Evolutionary conservation across 176 grass and related monocot genomes (phyloP).

Genomic region (Aegilops longissima): DNA sequence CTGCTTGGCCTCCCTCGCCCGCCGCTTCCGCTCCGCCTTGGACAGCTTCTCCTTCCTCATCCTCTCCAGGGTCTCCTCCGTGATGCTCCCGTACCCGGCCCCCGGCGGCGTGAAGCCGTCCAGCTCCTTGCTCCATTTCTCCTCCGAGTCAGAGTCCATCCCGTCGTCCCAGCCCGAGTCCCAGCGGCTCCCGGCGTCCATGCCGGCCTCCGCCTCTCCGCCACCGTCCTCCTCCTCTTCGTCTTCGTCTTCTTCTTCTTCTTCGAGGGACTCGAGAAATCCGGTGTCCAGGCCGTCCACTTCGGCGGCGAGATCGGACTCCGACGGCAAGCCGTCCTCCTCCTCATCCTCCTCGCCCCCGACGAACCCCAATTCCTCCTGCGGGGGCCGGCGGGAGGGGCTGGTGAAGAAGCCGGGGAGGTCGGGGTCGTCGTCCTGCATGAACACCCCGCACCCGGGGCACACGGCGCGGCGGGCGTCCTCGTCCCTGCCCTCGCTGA

Average conservation of each 20-base stretch:
- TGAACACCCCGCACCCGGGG: conserved; percentile 85
- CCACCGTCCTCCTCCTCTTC: conserved; percentile 5
- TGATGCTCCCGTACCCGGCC: conserved; percentile 80
- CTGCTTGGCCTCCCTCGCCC: conserved; percentile 50
- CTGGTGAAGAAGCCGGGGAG: conserved; percentile 81
- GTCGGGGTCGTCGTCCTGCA: conserved; percentile 79
- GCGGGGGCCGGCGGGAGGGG: conserved; percentile 40
- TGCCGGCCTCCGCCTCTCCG: conserved; percentile 20
- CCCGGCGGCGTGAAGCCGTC: conserved; percentile 70
- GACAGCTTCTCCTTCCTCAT: conserved; percentile 83
- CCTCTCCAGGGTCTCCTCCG: conserved; percentile 56
- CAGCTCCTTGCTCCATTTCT: conserved; percentile 67
- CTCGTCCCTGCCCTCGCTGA: conserved; percentile 44
- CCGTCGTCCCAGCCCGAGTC: conserved; percentile 48
- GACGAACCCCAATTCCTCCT: conserved; percentile 36
- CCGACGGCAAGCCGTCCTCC: neutral
- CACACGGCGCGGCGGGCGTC: conserved; percentile 47
- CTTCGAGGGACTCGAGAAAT: conserved; percentile 50
- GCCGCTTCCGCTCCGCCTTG: conserved; percentile 77
- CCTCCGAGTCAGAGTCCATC: conserved; percentile 50
- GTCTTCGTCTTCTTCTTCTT: conserved; percentile 23
- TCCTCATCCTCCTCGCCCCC: conserved; percentile 2
- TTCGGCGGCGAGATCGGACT: conserved; percentile 32
- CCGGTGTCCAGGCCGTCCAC: conserved; percentile 33
- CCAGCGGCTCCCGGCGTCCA: conserved; percentile 29